Base-by-base conservation (phyloP, 23 red algal genomes). In the Cyanidiococcus yangmingshanensis region DNA sequence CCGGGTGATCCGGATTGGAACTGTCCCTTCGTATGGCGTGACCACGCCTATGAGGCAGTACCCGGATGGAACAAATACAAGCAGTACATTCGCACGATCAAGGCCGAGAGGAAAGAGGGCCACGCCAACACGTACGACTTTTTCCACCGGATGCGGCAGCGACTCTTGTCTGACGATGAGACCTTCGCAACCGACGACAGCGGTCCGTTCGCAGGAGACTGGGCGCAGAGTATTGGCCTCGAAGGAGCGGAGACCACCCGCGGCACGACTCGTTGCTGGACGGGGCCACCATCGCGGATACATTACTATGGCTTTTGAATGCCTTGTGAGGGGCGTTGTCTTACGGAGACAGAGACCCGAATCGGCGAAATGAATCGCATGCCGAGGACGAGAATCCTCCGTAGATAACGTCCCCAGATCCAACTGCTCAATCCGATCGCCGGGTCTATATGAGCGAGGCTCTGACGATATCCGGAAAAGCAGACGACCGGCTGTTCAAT, bases 1-100 rank as follows among this genome's bases (percentile, higher is more conserved):
- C 63, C 63, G 63, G 63, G 63, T 29, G 63, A 71, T 71, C 63
- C 63, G 63, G 7, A 71, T 29, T 71, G 63, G 63, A 71, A 71
- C 27, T 71, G 63, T 71, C 63, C 63, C 16, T 71, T 71, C 63
- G n/a, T 71, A 29, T 71, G 63, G 63, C 63, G 63, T 25, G 63
- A 71, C 32, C 63, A 71, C 63, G 63, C n/a, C 27, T 71, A 71
- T 29, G 63, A 71, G 63, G 63, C 63, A 29, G 63, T 71, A 2
- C 63, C 63, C 7, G 63, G 63, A 2, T 71, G 63, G 63, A 71
- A 71, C 32, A 25, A 35, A 29, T 71, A 71, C 63, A 71, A 71
- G 63, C 16, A 71, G 63, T 71, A 71, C 27, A 71, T 71, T 25
- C 63, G 63, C 16, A 71, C n/a, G 12, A 7, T 25, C n/a, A 35